phyloP scores from a whole-genome alignment of 495 filamentous ascomycete genomes.

The Halenospora varia region DNA sequence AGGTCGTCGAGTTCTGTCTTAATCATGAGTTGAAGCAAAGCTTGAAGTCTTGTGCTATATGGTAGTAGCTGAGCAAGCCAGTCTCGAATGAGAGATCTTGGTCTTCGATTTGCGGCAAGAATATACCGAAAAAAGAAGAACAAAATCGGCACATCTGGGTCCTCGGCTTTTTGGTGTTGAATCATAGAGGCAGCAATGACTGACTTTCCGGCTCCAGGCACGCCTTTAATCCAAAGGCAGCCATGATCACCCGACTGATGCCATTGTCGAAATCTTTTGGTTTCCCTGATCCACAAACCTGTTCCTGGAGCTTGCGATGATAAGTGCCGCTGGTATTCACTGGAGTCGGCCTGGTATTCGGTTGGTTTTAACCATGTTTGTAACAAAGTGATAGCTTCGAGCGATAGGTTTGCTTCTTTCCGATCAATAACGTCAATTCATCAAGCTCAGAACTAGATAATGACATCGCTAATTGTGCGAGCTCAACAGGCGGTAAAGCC shows the following conservation, averaged over 20 bases:
- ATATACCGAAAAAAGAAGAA: conserved; percentile 55
- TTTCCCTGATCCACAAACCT: conserved; percentile 36
- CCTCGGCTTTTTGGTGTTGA: too few species aligned
- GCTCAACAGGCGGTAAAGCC: too few species aligned
- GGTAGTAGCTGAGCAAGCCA: conserved; percentile 40
- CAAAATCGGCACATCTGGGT: conserved; percentile 31
- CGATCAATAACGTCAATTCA: conserved; percentile 13
- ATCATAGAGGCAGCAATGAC: conserved; percentile 42
- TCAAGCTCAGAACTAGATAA: conserved; percentile 16
- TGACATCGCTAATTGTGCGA: too few species aligned
- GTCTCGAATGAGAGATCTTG: conserved; percentile 36
- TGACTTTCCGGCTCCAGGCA: conserved; percentile 48
- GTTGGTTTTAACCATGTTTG: conserved; percentile 34
- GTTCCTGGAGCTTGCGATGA: conserved; percentile 37
- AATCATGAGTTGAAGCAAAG: conserved; percentile 23
- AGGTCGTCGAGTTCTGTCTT: conserved; percentile 1
- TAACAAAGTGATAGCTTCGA: conserved; percentile 23
- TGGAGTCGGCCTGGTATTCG: conserved; percentile 18
- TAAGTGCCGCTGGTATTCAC: conserved; percentile 33
- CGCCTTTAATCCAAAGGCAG: conserved; percentile 42
- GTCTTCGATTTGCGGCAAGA: conserved; percentile 42
- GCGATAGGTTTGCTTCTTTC: conserved; percentile 11
- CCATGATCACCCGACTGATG: conserved; percentile 27
- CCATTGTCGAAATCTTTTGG: conserved; percentile 36
- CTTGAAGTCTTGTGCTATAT: conserved; percentile 39